Evolutionary conservation across 345 rosid species (phyloP).

Genomic region (Populus simonii): DNA sequence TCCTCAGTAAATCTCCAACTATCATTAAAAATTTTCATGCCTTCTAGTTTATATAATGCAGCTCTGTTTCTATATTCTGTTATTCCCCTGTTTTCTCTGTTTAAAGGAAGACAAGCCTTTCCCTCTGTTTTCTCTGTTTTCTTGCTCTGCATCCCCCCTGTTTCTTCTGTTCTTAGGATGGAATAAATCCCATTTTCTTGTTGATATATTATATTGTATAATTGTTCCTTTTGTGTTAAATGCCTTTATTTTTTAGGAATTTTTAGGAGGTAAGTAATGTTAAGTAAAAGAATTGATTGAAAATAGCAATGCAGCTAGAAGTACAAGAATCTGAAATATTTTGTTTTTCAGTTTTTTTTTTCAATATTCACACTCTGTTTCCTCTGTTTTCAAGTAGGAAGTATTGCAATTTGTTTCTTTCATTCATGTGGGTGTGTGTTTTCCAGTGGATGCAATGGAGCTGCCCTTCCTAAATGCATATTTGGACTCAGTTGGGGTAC

Average conservation of each 20-base stretch:
- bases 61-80: not conserved
- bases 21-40: not conserved
- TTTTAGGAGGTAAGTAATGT: not conserved
- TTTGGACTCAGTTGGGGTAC: slow-evolving; percentile 76
- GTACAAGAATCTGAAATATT: not conserved
- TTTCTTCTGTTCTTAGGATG: not conserved
- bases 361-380: not conserved
- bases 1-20: slow-evolving; percentile 49
- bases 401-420: not conserved
- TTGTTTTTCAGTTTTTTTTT: not conserved
- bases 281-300: not conserved
- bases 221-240: not conserved
- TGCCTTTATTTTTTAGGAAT: not conserved
- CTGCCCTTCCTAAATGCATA: slow-evolving; percentile 82
- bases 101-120: not conserved
- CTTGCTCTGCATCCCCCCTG: too few species aligned
- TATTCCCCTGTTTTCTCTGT: not conserved
- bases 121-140: not conserved
- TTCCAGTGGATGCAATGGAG: slow-evolving; percentile 92
- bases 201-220: accelerated
- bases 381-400: slow-evolving; percentile 11
- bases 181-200: not conserved
- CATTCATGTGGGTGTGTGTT: not conserved
- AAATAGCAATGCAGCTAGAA: not conserved
- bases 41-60: not conserved